phyloP scores from a whole-genome alignment of 495 filamentous ascomycete species.

The Aspergillus ellipticus region DNA sequence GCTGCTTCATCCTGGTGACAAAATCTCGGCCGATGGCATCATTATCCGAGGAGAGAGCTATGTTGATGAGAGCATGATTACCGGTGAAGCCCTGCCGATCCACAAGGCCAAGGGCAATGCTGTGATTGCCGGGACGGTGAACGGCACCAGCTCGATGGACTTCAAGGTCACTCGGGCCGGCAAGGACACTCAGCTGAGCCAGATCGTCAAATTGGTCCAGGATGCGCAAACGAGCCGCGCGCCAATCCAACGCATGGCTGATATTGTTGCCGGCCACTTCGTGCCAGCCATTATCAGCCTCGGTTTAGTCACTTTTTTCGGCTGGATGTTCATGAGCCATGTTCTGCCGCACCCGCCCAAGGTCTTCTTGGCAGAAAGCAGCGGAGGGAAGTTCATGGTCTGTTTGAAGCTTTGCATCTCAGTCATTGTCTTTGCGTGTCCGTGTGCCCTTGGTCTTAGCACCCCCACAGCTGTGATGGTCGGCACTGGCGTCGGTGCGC shows the following conservation, averaged over 20 bases:
- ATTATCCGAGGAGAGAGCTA: conserved; percentile 88
- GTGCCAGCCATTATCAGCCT: conserved; percentile 85
- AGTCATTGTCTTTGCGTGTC: conserved; percentile 97
- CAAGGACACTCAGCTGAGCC: conserved; percentile 91
- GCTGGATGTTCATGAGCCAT: conserved; percentile 95
- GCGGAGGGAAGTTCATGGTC: conserved; percentile 90
- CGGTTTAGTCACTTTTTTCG: conserved; percentile 78
- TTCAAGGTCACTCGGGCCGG: conserved; percentile 92
- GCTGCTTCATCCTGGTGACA: conserved; percentile 89
- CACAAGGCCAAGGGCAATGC: conserved; percentile 75
- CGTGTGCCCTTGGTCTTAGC: conserved; percentile 88
- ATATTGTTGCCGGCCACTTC: conserved; percentile 89
- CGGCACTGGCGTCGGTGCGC: conserved; percentile 93
- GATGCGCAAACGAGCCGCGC: conserved; percentile 93
- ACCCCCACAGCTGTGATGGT: conserved; percentile 99
- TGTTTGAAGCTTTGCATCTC: conserved; percentile 98
- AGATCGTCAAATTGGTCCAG: conserved; percentile 96
- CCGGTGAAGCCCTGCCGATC: conserved; percentile 91
- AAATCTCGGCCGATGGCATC: conserved; percentile 89
- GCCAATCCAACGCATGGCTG: conserved; percentile 91
- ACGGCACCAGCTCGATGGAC: conserved; percentile 85
- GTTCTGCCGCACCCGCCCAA: conserved; percentile 76
- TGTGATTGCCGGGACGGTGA: conserved; percentile 95
- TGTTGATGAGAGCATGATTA: conserved; percentile 98
- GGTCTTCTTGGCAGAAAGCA: conserved; percentile 76